A percentile compares a stretch with the other conserved stretches of the same genome.
Conservation (phyloP, 2,329 filamentous ascomycete species). For the Cladobotryum protrusum region DNA sequence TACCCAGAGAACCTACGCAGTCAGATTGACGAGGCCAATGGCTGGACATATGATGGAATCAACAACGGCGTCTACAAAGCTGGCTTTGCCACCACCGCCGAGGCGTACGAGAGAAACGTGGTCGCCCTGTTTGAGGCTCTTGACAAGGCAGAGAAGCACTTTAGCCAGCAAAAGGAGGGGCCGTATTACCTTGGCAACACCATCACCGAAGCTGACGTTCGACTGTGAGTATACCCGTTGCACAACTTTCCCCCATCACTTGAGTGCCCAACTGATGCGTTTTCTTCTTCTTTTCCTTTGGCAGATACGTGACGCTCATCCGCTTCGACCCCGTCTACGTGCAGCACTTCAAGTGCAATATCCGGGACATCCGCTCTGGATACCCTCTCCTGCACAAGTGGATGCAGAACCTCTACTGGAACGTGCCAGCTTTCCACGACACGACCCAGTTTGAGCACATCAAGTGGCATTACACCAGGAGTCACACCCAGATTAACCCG, state of each 20-base stretch:
- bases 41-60: conserved; percentile 71
- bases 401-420: conserved; percentile 83
- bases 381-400: conserved; percentile 78
- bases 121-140: conserved; percentile 65
- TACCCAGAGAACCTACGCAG: conserved; percentile 58
- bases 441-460: conserved; percentile 95
- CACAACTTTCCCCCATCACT: background rate
- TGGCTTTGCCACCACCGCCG: conserved; percentile 79
- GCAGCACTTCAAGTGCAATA: conserved; percentile 83
- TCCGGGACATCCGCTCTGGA: conserved; percentile 75
- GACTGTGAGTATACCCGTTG: conserved; percentile 45
- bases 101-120: conserved; percentile 74
- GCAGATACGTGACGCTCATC: conserved; percentile 60
- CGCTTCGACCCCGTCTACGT: conserved; percentile 77
- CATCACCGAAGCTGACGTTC: conserved; percentile 76
- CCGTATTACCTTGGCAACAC: conserved; percentile 70
- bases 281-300: too few relatives aligned
- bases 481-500: conserved; percentile 61
- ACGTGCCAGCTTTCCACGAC: conserved; percentile 65
- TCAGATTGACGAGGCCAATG: conserved; percentile 70
- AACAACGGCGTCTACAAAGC: conserved; percentile 70
- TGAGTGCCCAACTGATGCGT: too few relatives aligned
- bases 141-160: conserved; percentile 67
- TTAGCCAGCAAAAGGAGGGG: conserved; percentile 41
- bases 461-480: conserved; percentile 66